Evolutionary conservation across 495 filamentous ascomycete genomes (phyloP).

Genomic region (Neurospora cerealis): DNA sequence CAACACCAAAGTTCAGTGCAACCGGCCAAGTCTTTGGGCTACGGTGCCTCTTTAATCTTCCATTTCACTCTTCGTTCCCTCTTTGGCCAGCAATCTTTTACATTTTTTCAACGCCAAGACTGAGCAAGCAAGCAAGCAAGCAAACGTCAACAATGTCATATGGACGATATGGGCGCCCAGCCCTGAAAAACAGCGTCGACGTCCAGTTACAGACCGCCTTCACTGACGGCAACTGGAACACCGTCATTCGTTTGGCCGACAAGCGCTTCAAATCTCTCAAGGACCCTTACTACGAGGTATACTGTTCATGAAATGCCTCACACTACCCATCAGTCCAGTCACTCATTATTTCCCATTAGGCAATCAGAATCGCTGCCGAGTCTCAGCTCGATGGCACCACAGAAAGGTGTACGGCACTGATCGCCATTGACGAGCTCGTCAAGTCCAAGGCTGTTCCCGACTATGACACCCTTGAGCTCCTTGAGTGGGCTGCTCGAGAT

Average conservation of each 20-base stretch:
- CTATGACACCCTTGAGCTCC: constrained; percentile 31
- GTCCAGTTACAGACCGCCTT: constrained; percentile 30
- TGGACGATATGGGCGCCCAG: constrained; percentile 14
- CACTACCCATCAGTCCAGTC: neutral
- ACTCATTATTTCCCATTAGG: constrained; percentile 18
- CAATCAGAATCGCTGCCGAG: constrained; percentile 34
- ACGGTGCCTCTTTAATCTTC: neutral
- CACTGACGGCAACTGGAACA: constrained; percentile 32
- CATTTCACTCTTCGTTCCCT: neutral
- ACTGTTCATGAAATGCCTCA: neutral
- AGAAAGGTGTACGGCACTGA: constrained; percentile 23
- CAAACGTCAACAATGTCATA: constrained; percentile 14
- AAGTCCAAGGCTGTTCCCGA: constrained; percentile 29
- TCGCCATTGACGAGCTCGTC: constrained; percentile 27
- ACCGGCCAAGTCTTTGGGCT: neutral
- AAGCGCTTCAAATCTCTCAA: constrained; percentile 31
- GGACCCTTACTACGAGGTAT: constrained; percentile 37
- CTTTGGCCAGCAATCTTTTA: neutral
- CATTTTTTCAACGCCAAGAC: neutral
- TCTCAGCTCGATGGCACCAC: constrained; percentile 31
- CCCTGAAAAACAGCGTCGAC: constrained; percentile 29
- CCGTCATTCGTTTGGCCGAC: constrained; percentile 30
- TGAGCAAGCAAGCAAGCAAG: neutral
- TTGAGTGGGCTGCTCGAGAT: constrained; percentile 29
- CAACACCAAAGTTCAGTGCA: neutral